Evolutionary conservation across 345 rosid genomes (phyloP).

Genomic region (Clarkia xantiana): DNA sequence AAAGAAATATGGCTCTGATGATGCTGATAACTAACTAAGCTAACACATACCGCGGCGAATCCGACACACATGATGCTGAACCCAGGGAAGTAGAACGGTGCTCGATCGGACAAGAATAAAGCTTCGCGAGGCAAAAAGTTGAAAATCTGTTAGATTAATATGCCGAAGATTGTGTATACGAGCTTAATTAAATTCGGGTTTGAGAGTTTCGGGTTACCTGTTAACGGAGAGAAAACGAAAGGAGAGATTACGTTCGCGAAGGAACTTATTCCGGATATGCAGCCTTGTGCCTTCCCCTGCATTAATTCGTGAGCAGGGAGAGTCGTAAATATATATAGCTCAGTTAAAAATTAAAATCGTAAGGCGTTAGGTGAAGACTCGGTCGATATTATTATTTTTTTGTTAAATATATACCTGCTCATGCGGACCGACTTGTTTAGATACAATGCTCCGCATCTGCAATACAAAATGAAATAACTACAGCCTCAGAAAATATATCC

Average conservation of each 20-base stretch:
- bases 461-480: background rate
- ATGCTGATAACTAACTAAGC: too few species aligned
- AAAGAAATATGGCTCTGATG: too few species aligned
- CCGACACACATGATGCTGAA: constrained; percentile 77
- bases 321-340: too few species aligned
- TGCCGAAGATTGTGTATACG: background rate
- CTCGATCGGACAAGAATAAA: constrained; percentile 62
- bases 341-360: too few species aligned
- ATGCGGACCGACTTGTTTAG: constrained; percentile 64
- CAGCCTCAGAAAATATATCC: too few species aligned
- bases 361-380: background rate
- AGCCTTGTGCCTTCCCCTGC: constrained; percentile 91
- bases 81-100: constrained; percentile 80
- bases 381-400: background rate
- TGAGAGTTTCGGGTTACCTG: constrained; percentile 26
- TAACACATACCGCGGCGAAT: constrained; percentile 42
- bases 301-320: constrained; percentile 3
- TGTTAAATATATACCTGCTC: constrained; percentile 49
- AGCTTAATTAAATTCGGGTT: background rate
- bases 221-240: constrained; percentile 60
- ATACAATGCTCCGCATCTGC: constrained; percentile 80
- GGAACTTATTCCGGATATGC: constrained; percentile 69
- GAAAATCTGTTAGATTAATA: constrained; percentile 2
- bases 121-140: constrained; percentile 30
- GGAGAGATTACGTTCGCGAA: constrained; percentile 66